Evolutionary conservation across 2,329 filamentous ascomycete genomes (phyloP).

Genomic region (Fusarium sp.): DNA sequence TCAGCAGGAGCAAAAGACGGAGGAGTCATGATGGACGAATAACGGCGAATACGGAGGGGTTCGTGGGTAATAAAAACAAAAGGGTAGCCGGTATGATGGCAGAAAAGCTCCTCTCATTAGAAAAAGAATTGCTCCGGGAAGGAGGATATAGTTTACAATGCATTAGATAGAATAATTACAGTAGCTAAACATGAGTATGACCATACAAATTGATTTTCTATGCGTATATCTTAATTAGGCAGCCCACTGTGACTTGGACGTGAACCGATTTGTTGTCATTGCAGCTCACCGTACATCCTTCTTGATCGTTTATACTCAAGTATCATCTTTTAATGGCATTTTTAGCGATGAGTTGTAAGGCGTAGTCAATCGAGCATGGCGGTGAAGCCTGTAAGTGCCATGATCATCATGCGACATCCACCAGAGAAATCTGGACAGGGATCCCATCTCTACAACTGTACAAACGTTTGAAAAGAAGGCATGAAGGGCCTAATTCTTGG

Average conservation of each 20-base stretch:
- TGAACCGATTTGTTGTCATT: slow-evolving; percentile 7
- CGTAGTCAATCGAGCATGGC: slow-evolving; percentile 25
- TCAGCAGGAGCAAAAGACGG: slow-evolving; percentile 11
- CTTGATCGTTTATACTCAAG: neutral
- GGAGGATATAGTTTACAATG: neutral
- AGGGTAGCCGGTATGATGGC: neutral
- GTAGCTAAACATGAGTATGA: neutral
- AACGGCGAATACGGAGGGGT: neutral
- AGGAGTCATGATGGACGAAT: slow-evolving; percentile 26
- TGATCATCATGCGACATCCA: slow-evolving; percentile 40
- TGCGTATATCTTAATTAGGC: neutral
- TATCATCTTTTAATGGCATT: neutral
- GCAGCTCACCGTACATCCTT: neutral
- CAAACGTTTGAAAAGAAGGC: slow-evolving; percentile 19
- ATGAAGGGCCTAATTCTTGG: slow-evolving; percentile 8
- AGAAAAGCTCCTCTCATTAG: neutral
- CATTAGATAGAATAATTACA: slow-evolving; percentile 4
- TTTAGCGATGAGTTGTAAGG: slow-evolving; percentile 16
- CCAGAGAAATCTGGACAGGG: slow-evolving; percentile 26
- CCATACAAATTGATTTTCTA: neutral
- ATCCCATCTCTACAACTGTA: slow-evolving; percentile 23
- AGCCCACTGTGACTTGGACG: slow-evolving; percentile 6
- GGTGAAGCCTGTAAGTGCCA: slow-evolving; percentile 32
- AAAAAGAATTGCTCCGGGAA: neutral
- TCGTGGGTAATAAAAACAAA: neutral